Percentiles rank a stretch among this genome's conserved stretches.
Conservation (phyloP, 148 eudicot species). For the Spergularia bocconei region DNA sequence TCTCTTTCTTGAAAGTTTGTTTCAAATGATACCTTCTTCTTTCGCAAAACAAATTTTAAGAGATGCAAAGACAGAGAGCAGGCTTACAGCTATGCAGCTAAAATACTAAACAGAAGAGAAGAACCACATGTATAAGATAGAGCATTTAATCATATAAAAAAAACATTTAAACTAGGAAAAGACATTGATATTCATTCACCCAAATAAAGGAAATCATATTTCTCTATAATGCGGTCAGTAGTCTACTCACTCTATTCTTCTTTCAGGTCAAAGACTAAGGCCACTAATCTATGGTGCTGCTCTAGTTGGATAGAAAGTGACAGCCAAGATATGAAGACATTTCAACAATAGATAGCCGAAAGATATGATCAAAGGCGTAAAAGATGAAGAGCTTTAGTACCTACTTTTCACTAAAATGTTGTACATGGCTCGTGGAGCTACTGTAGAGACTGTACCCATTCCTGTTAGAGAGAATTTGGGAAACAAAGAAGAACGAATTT, state of each 20-base stretch:
- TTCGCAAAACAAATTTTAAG: background rate
- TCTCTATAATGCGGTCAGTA: background rate
- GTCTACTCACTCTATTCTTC: background rate
- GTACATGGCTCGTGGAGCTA: constrained; percentile 45
- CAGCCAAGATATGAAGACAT: background rate
- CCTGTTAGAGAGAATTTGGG: constrained; percentile 53
- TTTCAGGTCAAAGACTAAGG: background rate
- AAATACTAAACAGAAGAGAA: background rate
- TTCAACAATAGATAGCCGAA: background rate
- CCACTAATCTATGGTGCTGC: background rate
- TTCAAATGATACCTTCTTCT: background rate
- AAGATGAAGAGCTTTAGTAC: constrained; percentile 31
- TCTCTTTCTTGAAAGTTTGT: constrained; percentile 1
- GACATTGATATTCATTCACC: background rate
- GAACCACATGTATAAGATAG: background rate
- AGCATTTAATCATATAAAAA: background rate
- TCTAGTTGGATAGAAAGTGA: background rate
- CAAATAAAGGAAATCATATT: background rate
- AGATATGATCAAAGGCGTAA: background rate
- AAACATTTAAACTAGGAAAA: background rate
- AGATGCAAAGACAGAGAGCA: background rate
- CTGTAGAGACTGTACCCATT: constrained; percentile 53
- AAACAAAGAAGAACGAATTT: constrained; percentile 72
- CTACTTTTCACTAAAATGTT: constrained; percentile 58
- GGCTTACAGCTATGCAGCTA: background rate